Conservation (phyloP, 2,329 filamentous ascomycete genomes). For the Seiridium cupressi region DNA sequence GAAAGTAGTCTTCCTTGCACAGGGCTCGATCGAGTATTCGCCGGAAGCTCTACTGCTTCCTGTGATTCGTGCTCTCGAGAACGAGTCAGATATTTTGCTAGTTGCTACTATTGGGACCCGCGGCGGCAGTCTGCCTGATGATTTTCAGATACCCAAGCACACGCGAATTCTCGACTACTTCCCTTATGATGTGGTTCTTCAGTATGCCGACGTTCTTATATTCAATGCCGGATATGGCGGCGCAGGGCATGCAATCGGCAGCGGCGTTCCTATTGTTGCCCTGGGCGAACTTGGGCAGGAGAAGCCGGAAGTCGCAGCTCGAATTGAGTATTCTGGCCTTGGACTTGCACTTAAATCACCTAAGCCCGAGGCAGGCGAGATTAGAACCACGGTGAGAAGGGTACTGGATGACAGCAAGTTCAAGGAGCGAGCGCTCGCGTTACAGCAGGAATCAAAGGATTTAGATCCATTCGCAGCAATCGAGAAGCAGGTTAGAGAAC, state of each 20-base stretch:
- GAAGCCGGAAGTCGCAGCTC: conserved; percentile 7
- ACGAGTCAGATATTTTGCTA: conserved; percentile 35
- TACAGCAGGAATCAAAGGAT: neutral
- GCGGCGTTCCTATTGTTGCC: conserved; percentile 12
- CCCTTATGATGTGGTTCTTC: conserved; percentile 44
- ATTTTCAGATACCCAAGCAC: conserved; percentile 35
- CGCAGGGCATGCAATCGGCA: conserved; percentile 33
- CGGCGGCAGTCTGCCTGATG: conserved; percentile 23
- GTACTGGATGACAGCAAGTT: neutral
- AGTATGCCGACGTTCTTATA: conserved; percentile 30
- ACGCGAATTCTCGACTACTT: conserved; percentile 44
- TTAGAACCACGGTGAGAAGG: neutral
- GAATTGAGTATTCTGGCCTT: neutral
- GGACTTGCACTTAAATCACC: neutral
- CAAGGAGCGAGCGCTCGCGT: conserved; percentile 1
- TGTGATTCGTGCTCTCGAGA: conserved; percentile 38
- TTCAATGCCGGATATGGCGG: conserved; percentile 13
- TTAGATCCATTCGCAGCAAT: neutral
- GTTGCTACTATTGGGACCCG: conserved; percentile 28
- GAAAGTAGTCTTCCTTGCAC: conserved; percentile 43
- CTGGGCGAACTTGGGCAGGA: conserved; percentile 9
- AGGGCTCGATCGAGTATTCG: conserved; percentile 42
- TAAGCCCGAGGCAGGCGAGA: neutral
- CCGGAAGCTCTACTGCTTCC: conserved; percentile 41
- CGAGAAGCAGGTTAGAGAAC: neutral